Evolutionary conservation across 306 rosid genomes (phyloP), one percentile per base, ranked within the genome.

Genomic region (Dryas drummondii): DNA sequence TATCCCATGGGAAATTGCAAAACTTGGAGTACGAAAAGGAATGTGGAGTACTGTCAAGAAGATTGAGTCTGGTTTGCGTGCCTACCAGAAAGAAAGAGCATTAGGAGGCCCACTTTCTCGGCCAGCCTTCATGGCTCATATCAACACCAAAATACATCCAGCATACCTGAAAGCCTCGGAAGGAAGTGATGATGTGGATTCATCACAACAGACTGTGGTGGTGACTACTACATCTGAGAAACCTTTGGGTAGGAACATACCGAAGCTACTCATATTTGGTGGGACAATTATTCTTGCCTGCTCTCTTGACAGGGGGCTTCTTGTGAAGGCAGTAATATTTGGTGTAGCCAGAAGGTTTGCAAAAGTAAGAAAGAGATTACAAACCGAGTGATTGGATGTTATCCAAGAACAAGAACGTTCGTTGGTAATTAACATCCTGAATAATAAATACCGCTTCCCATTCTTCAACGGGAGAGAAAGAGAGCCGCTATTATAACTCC

Each of bases 11-110:
- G 96, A 94, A 82, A 82, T 94, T 16, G 93, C 92, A 0, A 94
- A 94, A 79, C 91, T 91, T 13, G 97, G 96, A 68, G 86, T 94
- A 40, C 88, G 88, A 67, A 91, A 88, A 80, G 97, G 96, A 5
- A 88, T 91, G 93, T 91, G 97, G 97, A 97, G 92, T 61, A 88
- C 96, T 32, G 97, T 91, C 32, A 84, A 86, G 91, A 94, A 91
- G 86, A 84, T 90, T 9, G 98, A 94, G 9, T 89, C 93, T 3
- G 97, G 89, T 47, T 79, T 94, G 49, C 89, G 92, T 7, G 64
- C 57, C 7, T 94, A 94, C 71, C 80, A 88, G 76, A 88, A 87
- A 63, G 87, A 82, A 70, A 87, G 90, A 77, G 87, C 82, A n/a
- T 41, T 87, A 6, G 93, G 89, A 17, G 87, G 67, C 1, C 83